phyloP scores from a whole-genome alignment of 371 early-diverging fungal genomes.

The Apophysomyces variabilis region DNA sequence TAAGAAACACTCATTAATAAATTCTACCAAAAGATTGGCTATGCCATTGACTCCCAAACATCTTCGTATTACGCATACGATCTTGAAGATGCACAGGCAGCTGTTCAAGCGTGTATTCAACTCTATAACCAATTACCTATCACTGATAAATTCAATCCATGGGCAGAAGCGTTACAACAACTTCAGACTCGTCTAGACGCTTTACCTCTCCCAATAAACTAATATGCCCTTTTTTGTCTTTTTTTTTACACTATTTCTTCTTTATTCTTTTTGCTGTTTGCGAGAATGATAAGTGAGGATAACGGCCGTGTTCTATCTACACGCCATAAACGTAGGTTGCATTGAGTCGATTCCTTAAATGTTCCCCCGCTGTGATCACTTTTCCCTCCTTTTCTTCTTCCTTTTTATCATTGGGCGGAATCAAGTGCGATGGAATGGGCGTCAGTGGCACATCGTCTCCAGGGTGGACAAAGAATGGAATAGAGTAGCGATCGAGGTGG shows the following conservation, averaged over 20 bases:
- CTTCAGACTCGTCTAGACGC: conserved; percentile 19
- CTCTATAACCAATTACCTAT: conserved; percentile 20
- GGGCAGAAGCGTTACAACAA: conserved; percentile 29
- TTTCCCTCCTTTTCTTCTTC: conserved; percentile 7
- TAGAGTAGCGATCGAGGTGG: conserved; percentile 67
- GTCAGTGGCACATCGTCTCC: conserved; percentile 43
- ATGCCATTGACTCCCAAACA: conserved; percentile 34
- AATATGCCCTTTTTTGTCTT: conserved; percentile 5
- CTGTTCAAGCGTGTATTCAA: conserved; percentile 21
- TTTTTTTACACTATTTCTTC: neutral
- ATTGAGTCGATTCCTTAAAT: conserved; percentile 39
- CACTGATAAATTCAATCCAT: conserved; percentile 24
- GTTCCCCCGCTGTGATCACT: conserved; percentile 43
- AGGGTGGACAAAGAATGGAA: conserved; percentile 74
- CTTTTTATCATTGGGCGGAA: conserved; percentile 16
- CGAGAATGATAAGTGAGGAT: too few relatives aligned
- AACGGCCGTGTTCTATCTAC: too few relatives aligned
- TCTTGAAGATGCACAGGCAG: conserved; percentile 18
- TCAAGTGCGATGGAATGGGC: conserved; percentile 47
- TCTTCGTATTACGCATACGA: conserved; percentile 37
- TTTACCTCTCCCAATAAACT: conserved; percentile 13
- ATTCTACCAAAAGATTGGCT: conserved; percentile 20
- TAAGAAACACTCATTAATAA: neutral
- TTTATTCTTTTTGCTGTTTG: too few relatives aligned
- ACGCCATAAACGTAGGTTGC: conserved; percentile 34